Percentiles rank a stretch among this genome's conserved stretches.
Conservation (phyloP, 257 asterid genomes). For the Vinca minor region DNA sequence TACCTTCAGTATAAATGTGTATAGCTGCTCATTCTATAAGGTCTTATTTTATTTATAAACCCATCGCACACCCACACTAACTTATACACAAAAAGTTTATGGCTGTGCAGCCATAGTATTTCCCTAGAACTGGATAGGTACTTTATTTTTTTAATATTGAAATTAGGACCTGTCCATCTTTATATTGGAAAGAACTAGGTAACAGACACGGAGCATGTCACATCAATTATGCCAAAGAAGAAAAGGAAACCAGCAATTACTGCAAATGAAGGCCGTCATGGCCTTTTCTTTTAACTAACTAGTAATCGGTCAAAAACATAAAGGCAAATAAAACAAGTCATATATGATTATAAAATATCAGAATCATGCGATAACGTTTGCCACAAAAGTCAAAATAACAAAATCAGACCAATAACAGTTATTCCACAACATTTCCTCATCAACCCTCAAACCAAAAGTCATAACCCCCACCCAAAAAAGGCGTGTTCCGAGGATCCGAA, state of each 20-base stretch:
- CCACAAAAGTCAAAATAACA: no score
- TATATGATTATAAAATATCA: not conserved
- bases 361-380: not conserved
- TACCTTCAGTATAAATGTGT: not conserved
- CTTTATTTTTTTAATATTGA: no score
- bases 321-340: not conserved
- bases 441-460: not conserved
- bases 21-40: not conserved
- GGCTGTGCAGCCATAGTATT: not conserved
- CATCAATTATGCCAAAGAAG: not conserved
- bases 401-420: not conserved
- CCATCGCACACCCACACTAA: not conserved
- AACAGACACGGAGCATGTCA: not conserved
- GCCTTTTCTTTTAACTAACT: no score
- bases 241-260: not conserved
- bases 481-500: not conserved
- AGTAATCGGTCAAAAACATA: no score
- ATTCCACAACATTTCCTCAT: not conserved
- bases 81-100: not conserved
- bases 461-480: not conserved
- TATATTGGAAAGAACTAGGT: not conserved
- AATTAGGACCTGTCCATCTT: not conserved
- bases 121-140: not conserved
- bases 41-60: not conserved
- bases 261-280: not conserved